Evolutionary conservation across 2,329 filamentous ascomycete genomes (phyloP), one percentile per base, ranked within the genome.

Genomic region (Pseudogymnoascus verrucosus): DNA sequence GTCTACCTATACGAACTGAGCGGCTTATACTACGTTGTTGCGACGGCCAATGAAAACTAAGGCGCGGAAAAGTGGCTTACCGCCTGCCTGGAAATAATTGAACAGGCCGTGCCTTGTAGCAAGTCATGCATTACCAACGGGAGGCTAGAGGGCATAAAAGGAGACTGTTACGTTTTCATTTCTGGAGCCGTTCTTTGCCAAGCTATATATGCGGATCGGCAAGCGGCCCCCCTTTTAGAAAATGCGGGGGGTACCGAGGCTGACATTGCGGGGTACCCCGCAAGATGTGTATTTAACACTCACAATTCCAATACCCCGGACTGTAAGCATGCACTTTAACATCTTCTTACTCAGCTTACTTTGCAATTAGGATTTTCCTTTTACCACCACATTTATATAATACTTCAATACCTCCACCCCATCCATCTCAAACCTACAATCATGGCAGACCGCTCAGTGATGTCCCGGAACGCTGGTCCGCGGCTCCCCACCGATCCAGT

Each of bases 241-340:
- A 57, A 7, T 57, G 51, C 51, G 51, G 28, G 51, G 51, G 51
- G 51, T 34, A 34, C 51, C 51, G 51, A 57, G 51, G 51, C 28
- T 21, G 51, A 36, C 34, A 57, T 57, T 57, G 51, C 51, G 51
- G 51, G 51, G 51, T 57, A 47, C 19, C 21, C 39, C 39, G 36
- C n/a, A 8, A 11, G 5, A 23, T 10, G 12, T 6, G 26, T 57
- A 57, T 57, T 57, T 57, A 57, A 54, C 16, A 19, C 47, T 57
- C 51, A 14, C 5, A 34, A 14, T 21, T 21, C 51, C 47, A 31
- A 34, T 5, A 31, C 11, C 26, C 47, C 5, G 5, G 16, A 19
- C 51, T 19, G 28, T 34, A 34, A 34, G n/a, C 28, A 57, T 14
- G 23, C 16, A 36, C 11, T 36, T 57, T 5, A 36, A 54, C n/a